These are phyloP conservation scores for Cytospora schulzeri DNA, from an alignment of 2,329 filamentous ascomycete species.

Conservation along the genomic window DNA sequence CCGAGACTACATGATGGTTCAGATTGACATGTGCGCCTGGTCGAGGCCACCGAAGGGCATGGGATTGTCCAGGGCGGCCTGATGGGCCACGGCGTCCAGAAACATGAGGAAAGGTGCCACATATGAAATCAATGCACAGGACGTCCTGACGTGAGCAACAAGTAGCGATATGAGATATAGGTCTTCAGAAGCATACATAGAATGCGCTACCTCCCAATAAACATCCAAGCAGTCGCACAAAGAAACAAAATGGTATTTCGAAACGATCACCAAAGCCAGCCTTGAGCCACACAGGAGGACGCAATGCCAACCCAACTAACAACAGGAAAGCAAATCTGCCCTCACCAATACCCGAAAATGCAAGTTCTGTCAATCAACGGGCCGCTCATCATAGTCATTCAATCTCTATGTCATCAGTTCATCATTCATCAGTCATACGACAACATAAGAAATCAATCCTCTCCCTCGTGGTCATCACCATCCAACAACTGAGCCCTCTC, in stretches of 20 bases:
- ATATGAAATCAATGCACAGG: too few relatives aligned
- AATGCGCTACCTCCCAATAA: too few relatives aligned
- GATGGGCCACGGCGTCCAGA: too few relatives aligned
- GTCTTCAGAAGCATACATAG: neutral
- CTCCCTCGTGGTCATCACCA: constrained; percentile 3
- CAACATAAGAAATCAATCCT: neutral
- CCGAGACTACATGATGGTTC: too few relatives aligned
- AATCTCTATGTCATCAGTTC: neutral
- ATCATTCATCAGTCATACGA: constrained; percentile 7
- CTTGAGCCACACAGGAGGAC: neutral
- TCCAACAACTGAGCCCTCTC: constrained; percentile 17
- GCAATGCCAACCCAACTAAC: neutral
- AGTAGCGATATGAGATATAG: neutral
- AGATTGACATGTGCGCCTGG: too few relatives aligned
- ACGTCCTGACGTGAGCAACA: neutral
- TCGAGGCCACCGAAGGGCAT: too few relatives aligned
- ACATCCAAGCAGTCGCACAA: too few relatives aligned
- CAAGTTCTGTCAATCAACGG: neutral
- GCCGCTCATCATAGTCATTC: neutral
- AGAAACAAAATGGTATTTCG: neutral
- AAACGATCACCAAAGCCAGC: neutral
- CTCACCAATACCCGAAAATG: neutral
- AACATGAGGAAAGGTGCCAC: too few relatives aligned
- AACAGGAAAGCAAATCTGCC: neutral
- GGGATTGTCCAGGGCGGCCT: too few relatives aligned